These are phyloP conservation scores for Rhizopus delemar DNA, from an alignment of 371 early-diverging fungal genomes.

Conservation along the genomic window DNA sequence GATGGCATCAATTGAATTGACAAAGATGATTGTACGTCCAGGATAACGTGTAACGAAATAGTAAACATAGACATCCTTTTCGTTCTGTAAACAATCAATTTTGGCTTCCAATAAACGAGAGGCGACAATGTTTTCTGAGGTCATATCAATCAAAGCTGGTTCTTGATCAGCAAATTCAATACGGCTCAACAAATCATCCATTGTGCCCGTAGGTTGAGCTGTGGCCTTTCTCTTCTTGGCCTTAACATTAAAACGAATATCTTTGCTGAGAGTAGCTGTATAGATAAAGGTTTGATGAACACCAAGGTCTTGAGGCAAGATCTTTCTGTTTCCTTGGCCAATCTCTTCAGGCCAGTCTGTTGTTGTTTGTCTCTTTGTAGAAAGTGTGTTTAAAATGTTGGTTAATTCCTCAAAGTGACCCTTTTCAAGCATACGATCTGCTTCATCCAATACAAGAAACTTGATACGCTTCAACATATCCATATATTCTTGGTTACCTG, in stretches of 20 bases:
- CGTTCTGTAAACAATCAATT: conserved; percentile 80
- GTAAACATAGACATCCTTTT: conserved; percentile 89
- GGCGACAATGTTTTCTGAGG: conserved; percentile 65
- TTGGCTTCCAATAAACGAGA: conserved; percentile 73
- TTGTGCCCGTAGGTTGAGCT: conserved; percentile 21
- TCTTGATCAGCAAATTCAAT: conserved; percentile 74
- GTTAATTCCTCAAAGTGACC: conserved; percentile 87
- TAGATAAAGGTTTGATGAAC: conserved; percentile 91
- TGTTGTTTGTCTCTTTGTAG: conserved; percentile 50
- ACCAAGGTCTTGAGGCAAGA: conserved; percentile 20
- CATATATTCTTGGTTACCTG: conserved; percentile 62
- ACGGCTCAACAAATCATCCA: conserved; percentile 65
- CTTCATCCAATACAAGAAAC: conserved; percentile 95
- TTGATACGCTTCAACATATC: conserved; percentile 54
- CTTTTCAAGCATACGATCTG: conserved; percentile 94
- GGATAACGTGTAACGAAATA: conserved; percentile 85
- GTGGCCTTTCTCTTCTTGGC: conserved; percentile 45
- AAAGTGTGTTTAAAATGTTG: conserved; percentile 61
- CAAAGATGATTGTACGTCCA: conserved; percentile 91
- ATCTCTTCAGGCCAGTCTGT: conserved; percentile 46
- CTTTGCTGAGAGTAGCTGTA: conserved; percentile 90
- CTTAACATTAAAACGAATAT: conserved; percentile 60
- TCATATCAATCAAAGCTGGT: conserved; percentile 74
- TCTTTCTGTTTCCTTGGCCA: conserved; percentile 13
- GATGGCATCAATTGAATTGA: conserved; percentile 91